Evolutionary conservation across 2,329 filamentous ascomycete genomes (phyloP).

Genomic region (Beauveria varroae): DNA sequence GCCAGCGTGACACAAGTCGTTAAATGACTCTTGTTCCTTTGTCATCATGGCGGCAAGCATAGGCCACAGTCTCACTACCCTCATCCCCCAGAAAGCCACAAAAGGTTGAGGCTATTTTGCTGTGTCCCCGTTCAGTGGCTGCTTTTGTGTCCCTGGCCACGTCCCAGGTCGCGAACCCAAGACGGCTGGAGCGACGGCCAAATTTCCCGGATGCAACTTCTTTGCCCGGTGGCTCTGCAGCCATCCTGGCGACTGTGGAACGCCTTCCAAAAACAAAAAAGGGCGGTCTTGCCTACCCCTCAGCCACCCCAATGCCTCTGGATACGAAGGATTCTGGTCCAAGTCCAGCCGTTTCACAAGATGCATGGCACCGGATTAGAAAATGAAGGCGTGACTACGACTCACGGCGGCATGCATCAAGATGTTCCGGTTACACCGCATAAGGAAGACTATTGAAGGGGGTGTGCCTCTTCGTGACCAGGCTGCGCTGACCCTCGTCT

Average conservation of each 20-base stretch:
- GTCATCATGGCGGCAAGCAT: background rate
- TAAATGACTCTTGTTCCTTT: background rate
- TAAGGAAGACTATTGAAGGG: background rate
- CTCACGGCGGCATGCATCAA: background rate
- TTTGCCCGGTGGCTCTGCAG: background rate
- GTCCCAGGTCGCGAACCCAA: background rate
- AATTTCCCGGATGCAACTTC: background rate
- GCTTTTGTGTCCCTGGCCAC: background rate
- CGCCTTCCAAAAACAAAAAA: background rate
- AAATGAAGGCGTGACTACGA: background rate
- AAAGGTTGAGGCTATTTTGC: background rate
- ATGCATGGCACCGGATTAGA: background rate
- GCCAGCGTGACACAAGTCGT: background rate
- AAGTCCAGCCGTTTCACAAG: background rate
- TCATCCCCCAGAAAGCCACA: background rate
- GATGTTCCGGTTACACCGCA: constrained; percentile 1
- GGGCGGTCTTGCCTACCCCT: background rate
- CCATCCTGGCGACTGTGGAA: background rate
- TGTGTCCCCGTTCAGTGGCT: background rate
- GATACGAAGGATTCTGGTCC: background rate
- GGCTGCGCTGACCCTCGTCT: background rate
- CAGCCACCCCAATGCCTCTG: background rate
- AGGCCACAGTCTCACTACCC: background rate
- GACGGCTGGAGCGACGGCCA: background rate
- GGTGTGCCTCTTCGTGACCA: background rate